A percentile compares a stretch with the other conserved stretches of the same genome.
phyloP scores from a whole-genome alignment of 352 stramenopile genomes.

The Globisporangium emineosum region DNA sequence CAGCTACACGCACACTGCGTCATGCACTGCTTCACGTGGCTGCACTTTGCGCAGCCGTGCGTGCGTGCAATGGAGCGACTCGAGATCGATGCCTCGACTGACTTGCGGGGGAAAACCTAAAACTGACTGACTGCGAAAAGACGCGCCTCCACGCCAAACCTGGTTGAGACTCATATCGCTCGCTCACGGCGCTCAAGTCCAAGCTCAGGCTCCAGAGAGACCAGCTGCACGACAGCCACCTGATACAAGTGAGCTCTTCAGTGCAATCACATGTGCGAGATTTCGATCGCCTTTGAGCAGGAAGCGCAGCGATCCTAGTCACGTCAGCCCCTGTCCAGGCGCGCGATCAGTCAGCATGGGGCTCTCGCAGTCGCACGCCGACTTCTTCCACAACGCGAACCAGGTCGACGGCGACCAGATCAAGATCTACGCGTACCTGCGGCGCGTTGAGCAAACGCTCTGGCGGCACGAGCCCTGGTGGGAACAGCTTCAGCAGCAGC shows the following conservation, averaged over 20 bases:
- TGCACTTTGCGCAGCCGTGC: too few relatives aligned
- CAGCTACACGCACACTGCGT: too few relatives aligned
- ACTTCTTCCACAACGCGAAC: conserved; percentile 40
- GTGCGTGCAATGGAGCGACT: too few relatives aligned
- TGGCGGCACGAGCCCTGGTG: conserved; percentile 41
- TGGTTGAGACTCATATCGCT: too few relatives aligned
- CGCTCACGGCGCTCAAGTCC: too few relatives aligned
- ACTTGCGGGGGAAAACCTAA: background rate
- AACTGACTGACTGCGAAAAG: background rate
- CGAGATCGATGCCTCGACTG: too few relatives aligned
- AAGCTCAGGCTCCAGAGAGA: too few relatives aligned
- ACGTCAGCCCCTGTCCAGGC: background rate
- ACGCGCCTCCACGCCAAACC: conserved; percentile 1
- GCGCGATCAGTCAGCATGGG: conserved; percentile 27
- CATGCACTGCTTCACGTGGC: too few relatives aligned
- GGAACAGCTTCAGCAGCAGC: conserved; percentile 17
- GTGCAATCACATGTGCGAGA: too few relatives aligned
- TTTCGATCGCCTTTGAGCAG: background rate
- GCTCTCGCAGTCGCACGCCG: conserved; percentile 41
- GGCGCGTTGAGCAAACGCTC: conserved; percentile 35
- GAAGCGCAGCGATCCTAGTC: background rate
- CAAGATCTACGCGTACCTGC: conserved; percentile 43
- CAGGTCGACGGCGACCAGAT: conserved; percentile 32
- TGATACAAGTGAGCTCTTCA: too few relatives aligned
- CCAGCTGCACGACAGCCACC: too few relatives aligned